Conservation (phyloP, 495 filamentous ascomycete genomes). For the Penicillium mononematosum region DNA sequence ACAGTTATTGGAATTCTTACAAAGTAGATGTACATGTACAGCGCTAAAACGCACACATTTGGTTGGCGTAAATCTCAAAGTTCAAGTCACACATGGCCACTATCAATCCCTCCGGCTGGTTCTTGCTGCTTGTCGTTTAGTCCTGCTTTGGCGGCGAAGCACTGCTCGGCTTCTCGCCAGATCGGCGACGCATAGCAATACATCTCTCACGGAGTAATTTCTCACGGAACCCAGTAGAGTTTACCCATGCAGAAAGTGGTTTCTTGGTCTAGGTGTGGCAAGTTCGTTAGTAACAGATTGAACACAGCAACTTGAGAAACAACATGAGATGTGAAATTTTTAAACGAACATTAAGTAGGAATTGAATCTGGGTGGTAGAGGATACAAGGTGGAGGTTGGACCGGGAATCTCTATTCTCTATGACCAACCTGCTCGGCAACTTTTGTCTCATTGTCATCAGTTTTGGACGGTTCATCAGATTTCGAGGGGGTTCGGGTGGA, state of each 20-base stretch:
- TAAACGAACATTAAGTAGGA: constrained; percentile 4
- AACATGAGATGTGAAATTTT: background rate
- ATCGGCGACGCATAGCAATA: constrained; percentile 46
- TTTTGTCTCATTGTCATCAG: constrained; percentile 26
- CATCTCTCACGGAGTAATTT: constrained; percentile 66
- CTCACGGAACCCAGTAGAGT: constrained; percentile 60
- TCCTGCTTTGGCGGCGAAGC: constrained; percentile 6
- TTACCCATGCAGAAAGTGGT: constrained; percentile 21
- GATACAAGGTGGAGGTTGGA: constrained; percentile 2
- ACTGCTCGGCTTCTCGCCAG: constrained; percentile 28
- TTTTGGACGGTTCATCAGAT: constrained; percentile 18
- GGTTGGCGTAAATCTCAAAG: background rate
- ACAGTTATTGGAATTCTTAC: background rate
- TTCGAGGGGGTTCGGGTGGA: constrained; percentile 40
- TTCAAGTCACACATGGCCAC: background rate
- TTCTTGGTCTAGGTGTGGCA: constrained; percentile 3
- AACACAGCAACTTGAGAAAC: background rate
- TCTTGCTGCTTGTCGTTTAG: constrained; percentile 1
- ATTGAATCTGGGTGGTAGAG: constrained; percentile 2
- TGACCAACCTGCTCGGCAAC: constrained; percentile 51
- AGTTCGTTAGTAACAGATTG: constrained; percentile 12
- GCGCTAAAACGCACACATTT: background rate
- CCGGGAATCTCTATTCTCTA: constrained; percentile 22
- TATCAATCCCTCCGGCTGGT: background rate
- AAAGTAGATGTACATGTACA: constrained; percentile 1